These are phyloP conservation scores for Gossypium ekmanianum DNA, from an alignment of 345 rosid species.

Conservation along the genomic window DNA sequence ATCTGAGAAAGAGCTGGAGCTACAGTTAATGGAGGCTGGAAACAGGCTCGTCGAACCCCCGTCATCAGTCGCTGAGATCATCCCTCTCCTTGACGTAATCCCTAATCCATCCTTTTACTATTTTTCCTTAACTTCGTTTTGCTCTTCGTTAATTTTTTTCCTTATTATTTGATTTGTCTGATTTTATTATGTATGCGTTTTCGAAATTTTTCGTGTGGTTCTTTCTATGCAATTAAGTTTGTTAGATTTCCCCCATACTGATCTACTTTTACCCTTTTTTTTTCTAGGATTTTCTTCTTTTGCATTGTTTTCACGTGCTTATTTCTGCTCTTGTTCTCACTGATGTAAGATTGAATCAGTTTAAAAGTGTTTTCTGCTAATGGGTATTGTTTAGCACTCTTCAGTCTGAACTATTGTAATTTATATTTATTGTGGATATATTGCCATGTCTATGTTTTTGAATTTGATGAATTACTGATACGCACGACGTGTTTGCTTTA, in stretches of 20 bases:
- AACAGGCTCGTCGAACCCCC: slow-evolving; percentile 67
- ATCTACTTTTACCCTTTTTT: neutral
- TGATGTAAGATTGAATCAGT: neutral
- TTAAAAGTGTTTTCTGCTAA: neutral
- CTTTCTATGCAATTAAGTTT: neutral
- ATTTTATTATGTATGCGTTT: slow-evolving; percentile 3
- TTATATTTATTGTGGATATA: neutral
- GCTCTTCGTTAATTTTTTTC: neutral
- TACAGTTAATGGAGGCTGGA: slow-evolving; percentile 65
- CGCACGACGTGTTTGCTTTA: neutral
- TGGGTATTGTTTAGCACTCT: neutral
- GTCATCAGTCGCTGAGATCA: slow-evolving; percentile 62
- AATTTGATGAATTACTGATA: neutral
- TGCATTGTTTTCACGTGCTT: neutral
- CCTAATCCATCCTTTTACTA: neutral
- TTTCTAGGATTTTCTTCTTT: neutral
- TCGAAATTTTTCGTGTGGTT: neutral
- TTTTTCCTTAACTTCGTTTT: neutral
- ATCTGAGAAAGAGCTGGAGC: slow-evolving; percentile 60
- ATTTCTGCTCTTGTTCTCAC: neutral
- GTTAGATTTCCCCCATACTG: neutral
- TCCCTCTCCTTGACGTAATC: slow-evolving; percentile 79
- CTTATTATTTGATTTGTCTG: neutral
- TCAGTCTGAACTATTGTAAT: neutral
- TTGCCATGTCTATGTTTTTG: neutral